Conservation (phyloP, 805 yeast genomes). For the Ogataea kodamae region DNA sequence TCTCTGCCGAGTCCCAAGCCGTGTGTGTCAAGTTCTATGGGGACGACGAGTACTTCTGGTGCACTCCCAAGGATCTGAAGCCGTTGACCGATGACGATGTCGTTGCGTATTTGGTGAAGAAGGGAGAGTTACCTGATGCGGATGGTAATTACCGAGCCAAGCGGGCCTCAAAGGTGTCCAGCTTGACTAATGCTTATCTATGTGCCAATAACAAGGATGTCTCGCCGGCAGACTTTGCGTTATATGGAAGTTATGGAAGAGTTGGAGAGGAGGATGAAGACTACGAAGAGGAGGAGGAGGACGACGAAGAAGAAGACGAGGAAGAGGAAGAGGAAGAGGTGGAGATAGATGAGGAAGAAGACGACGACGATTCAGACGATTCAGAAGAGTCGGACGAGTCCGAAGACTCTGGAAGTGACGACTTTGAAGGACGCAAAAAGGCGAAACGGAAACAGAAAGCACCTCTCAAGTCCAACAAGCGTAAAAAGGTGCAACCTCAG, state of each 20-base stretch:
- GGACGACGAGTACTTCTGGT: constrained; percentile 74
- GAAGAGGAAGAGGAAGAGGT: constrained; percentile 8
- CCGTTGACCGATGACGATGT: constrained; percentile 42
- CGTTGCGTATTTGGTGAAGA: constrained; percentile 26
- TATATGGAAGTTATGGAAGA: constrained; percentile 39
- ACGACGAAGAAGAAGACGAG: constrained; percentile 27
- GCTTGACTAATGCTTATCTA: constrained; percentile 31
- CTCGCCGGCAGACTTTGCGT: constrained; percentile 44
- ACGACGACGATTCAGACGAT: constrained; percentile 6
- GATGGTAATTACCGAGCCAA: constrained; percentile 44
- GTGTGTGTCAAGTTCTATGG: constrained; percentile 62
- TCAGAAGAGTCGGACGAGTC: constrained; percentile 3
- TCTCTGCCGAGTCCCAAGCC: constrained; percentile 17
- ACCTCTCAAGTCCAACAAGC: constrained; percentile 1
- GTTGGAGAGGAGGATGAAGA: constrained; percentile 16
- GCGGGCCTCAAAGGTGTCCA: constrained; percentile 39
- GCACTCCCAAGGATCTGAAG: constrained; percentile 48
- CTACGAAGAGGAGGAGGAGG: constrained; percentile 34
- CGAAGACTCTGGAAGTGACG: constrained; percentile 21
- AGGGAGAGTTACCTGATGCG: constrained; percentile 35
- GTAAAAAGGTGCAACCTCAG: constrained; percentile 2
- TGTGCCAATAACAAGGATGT: constrained; percentile 37
- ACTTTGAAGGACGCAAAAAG: not conserved
- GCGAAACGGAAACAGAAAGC: constrained; percentile 17
- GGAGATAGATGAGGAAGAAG: constrained; percentile 9